phyloP scores from a whole-genome alignment of 495 filamentous ascomycete genomes.

The Aspergillus biplanus region DNA sequence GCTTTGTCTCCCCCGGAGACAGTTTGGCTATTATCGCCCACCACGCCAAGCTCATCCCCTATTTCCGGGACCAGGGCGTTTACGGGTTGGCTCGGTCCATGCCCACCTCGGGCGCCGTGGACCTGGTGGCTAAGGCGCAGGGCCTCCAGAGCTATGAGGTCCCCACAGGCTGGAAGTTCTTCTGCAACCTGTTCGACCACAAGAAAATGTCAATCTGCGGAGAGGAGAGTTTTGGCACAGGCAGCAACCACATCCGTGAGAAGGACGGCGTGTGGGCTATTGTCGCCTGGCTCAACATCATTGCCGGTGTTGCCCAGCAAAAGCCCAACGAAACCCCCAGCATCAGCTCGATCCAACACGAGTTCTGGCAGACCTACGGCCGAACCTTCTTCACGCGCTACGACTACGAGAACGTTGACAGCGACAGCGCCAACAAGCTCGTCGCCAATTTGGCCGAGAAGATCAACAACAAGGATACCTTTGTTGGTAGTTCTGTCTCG shows the following conservation, averaged over 20 bases:
- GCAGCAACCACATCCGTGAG: conserved; percentile 99
- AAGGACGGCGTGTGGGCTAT: conserved; percentile 98
- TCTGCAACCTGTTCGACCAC: conserved; percentile 96
- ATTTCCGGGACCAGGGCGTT: conserved; percentile 96
- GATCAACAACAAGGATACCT: conserved; percentile 70
- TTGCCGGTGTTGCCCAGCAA: conserved; percentile 87
- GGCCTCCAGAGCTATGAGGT: conserved; percentile 94
- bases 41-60: conserved; percentile 89
- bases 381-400: conserved; percentile 99
- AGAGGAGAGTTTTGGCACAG: conserved; percentile 96
- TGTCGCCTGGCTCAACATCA: conserved; percentile 97
- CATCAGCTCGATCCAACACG: conserved; percentile 92
- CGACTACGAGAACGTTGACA: conserved; percentile 95
- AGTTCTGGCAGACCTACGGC: conserved; percentile 96
- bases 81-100: conserved; percentile 94
- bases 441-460: conserved; percentile 72
- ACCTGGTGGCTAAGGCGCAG: conserved; percentile 92
- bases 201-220: conserved; percentile 98
- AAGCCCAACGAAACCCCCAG: conserved; percentile 74
- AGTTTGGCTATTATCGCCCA: conserved; percentile 97
- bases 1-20: conserved; percentile 96
- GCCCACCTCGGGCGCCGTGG: conserved; percentile 94
- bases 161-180: conserved; percentile 99
- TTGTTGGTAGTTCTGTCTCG: conserved; percentile 78
- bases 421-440: conserved; percentile 86